Percentiles rank a stretch among this genome's conserved stretches.
phyloP scores from a whole-genome alignment of 1,284 basidiomycete genomes.

The Cutaneotrichosporon cutaneum region DNA sequence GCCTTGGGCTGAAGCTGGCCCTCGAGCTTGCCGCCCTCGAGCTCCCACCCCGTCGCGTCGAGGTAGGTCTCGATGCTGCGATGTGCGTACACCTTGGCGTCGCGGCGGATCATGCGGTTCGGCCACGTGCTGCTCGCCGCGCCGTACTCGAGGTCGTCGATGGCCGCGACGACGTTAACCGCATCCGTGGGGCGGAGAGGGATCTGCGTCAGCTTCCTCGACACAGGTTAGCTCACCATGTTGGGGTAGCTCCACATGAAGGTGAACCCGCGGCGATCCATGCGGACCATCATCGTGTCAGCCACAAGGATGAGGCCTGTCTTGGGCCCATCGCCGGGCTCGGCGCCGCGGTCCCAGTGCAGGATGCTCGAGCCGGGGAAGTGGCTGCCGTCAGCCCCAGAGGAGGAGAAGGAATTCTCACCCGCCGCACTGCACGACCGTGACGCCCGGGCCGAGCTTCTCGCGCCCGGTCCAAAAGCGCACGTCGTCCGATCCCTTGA shows the following conservation, averaged over 20 bases:
- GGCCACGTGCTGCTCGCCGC: conserved; percentile 50
- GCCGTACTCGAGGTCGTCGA: conserved; percentile 33
- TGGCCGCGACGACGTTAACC: conserved; percentile 27
- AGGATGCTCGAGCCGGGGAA: conserved; percentile 49
- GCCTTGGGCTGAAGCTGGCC: background rate
- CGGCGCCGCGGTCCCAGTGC: conserved; percentile 47
- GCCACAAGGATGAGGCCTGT: conserved; percentile 44
- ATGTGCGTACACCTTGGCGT: conserved; percentile 38
- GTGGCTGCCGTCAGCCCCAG: conserved; percentile 36
- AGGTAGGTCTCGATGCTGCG: conserved; percentile 40
- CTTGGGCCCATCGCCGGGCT: conserved; percentile 36
- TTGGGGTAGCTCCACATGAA: conserved; percentile 53
- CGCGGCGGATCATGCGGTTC: conserved; percentile 36
- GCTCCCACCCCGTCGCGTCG: conserved; percentile 40
- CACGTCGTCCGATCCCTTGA: conserved; percentile 32
- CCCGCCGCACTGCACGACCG: conserved; percentile 50
- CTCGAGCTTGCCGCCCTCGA: conserved; percentile 20
- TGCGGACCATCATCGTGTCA: conserved; percentile 51
- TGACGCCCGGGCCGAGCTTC: conserved; percentile 34
- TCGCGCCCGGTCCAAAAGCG: conserved; percentile 35
- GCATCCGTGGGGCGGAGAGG: conserved; percentile 44
- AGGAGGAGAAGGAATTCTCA: too few relatives aligned
- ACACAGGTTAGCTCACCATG: conserved; percentile 35
- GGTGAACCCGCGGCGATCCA: conserved; percentile 43
- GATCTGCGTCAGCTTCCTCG: conserved; percentile 35